Percentiles rank a stretch among this genome's conserved stretches.
Conservation (phyloP, 371 early-diverging fungal species). For the Smittium mucronatum region DNA sequence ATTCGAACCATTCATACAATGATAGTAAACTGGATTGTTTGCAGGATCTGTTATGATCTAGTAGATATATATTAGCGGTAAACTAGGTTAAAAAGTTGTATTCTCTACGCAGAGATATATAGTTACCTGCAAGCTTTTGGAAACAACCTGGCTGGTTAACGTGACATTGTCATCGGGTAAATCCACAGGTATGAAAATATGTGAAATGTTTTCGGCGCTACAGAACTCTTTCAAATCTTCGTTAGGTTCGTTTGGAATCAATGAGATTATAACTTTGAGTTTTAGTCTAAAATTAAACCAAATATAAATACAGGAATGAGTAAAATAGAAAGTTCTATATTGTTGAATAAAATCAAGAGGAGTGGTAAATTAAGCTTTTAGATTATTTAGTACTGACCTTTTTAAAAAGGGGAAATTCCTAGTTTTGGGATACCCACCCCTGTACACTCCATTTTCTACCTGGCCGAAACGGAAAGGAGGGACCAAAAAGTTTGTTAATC, state of each 20-base stretch:
- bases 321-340: too few species aligned
- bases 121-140: conserved; percentile 53
- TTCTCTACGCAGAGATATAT: background rate
- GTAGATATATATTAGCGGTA: background rate
- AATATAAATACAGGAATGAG: too few species aligned
- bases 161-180: conserved; percentile 83
- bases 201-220: conserved; percentile 43
- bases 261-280: conserved; percentile 67
- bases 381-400: conserved; percentile 32
- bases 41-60: conserved; percentile 61
- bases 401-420: conserved; percentile 73
- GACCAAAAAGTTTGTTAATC: background rate
- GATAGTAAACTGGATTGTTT: conserved; percentile 69
- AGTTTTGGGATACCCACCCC: conserved; percentile 76
- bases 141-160: conserved; percentile 57
- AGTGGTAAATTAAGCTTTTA: too few species aligned
- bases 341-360: too few species aligned
- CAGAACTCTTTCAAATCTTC: conserved; percentile 51
- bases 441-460: conserved; percentile 64
- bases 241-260: conserved; percentile 64
- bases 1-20: conserved; percentile 82
- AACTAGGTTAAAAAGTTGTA: conserved; percentile 9
- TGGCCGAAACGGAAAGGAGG: conserved; percentile 67
- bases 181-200: conserved; percentile 59
- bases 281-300: conserved; percentile 56